Evolutionary conservation across 192 early-diverging fungal genomes (phyloP).

Genomic region (Coemansia sp.): DNA sequence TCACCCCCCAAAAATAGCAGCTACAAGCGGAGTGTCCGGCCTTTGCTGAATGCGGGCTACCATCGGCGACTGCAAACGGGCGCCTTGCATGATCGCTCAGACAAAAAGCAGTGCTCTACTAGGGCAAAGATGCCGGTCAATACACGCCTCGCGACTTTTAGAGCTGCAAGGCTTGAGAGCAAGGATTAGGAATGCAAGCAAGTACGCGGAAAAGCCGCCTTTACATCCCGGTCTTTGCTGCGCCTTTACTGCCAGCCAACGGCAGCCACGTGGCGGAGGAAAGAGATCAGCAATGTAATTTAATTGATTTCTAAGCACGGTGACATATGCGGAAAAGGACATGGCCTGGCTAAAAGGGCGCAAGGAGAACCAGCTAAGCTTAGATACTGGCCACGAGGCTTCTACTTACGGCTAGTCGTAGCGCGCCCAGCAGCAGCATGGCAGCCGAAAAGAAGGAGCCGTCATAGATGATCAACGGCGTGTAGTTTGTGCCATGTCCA

Average conservation of each 20-base stretch:
- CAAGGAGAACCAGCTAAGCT: neutral
- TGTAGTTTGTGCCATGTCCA: constrained; percentile 28
- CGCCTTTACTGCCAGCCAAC: neutral
- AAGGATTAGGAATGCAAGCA: neutral
- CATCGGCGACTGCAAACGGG: too few relatives aligned
- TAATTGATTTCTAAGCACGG: neutral
- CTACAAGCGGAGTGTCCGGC: too few relatives aligned
- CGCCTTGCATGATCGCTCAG: too few relatives aligned
- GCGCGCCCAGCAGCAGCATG: constrained; percentile 3
- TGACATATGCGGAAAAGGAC: neutral
- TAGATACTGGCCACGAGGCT: neutral
- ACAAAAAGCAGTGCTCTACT: neutral
- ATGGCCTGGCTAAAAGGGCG: neutral
- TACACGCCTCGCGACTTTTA: neutral
- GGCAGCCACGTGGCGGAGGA: neutral
- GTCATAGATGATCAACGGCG: constrained; percentile 23
- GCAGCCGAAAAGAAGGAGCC: constrained; percentile 23
- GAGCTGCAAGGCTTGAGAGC: neutral
- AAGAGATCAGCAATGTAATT: too few relatives aligned
- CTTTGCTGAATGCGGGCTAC: too few relatives aligned
- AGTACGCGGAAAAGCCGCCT: neutral
- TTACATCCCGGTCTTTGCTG: neutral
- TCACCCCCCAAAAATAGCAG: too few relatives aligned
- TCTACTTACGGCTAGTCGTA: constrained; percentile 14
- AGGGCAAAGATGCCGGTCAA: neutral